Evolutionary conservation across 2,329 filamentous ascomycete species (phyloP).

Genomic region (Macrophomina tecta): DNA sequence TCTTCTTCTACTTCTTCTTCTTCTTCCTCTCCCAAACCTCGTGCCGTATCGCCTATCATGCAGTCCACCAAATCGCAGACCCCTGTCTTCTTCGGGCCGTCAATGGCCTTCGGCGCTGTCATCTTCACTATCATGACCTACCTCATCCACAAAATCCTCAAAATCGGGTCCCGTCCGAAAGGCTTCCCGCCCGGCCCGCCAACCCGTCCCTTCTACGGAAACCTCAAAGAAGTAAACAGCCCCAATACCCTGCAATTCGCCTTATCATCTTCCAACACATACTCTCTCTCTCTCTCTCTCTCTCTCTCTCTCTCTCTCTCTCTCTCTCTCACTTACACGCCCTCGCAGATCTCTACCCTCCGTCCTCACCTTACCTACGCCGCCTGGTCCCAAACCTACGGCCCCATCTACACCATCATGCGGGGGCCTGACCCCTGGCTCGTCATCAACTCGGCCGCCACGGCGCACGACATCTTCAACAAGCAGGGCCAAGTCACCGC

Average conservation of each 20-base stretch:
- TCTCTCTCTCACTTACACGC: neutral
- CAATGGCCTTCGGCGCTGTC: neutral
- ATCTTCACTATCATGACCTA: neutral
- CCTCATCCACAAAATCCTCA: neutral
- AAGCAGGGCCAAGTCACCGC: conserved; percentile 10
- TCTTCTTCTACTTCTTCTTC: too few species aligned
- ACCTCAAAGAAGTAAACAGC: conserved; percentile 50
- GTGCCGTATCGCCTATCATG: neutral
- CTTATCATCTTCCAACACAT: too few species aligned
- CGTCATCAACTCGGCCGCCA: neutral
- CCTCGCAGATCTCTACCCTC: neutral
- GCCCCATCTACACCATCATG: conserved; percentile 59
- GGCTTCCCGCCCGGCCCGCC: conserved; percentile 58
- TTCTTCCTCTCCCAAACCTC: neutral
- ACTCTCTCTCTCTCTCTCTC: neutral
- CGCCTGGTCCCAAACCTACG: conserved; percentile 60
- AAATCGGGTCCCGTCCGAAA: conserved; percentile 36
- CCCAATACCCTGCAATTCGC: neutral
- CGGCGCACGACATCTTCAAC: conserved; percentile 19
- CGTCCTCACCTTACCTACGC: conserved; percentile 53
- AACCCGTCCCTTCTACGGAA: conserved; percentile 58
- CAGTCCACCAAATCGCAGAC: neutral
- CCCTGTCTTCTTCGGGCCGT: neutral
- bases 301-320: neutral
- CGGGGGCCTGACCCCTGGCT: conserved; percentile 44